Evolutionary conservation across 768 basidiomycete genomes (phyloP).

Genomic region (Pleurotus giganteus): DNA sequence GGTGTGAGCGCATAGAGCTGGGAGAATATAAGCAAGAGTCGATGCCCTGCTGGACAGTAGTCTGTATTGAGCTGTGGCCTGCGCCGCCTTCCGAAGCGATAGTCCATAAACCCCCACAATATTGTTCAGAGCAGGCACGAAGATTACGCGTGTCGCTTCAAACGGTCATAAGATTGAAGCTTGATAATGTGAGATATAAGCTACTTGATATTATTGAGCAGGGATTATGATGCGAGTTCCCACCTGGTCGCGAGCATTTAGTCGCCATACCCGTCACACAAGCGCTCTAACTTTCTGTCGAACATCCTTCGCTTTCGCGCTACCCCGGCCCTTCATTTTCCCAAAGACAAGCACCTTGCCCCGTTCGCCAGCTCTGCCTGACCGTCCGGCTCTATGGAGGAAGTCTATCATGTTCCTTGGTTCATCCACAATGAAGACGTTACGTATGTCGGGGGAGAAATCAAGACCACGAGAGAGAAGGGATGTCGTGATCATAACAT

Average conservation of each 20-base stretch:
- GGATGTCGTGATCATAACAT: conserved; percentile 86
- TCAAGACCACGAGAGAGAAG: conserved; percentile 89
- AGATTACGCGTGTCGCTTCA: too few species aligned
- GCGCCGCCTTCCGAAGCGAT: too few species aligned
- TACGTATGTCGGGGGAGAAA: conserved; percentile 71
- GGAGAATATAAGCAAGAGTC: too few species aligned
- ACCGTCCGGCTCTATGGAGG: conserved; percentile 85
- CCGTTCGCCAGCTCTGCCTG: conserved; percentile 68
- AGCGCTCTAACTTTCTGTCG: conserved; percentile 48
- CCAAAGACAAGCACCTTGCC: conserved; percentile 80
- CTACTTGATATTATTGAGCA: neutral
- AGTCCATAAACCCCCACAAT: too few species aligned
- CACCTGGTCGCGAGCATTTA: neutral
- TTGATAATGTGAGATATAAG: too few species aligned
- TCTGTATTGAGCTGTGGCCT: too few species aligned
- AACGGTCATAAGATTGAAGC: too few species aligned
- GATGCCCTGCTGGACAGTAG: too few species aligned
- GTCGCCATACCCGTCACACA: neutral
- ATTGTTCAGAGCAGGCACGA: too few species aligned
- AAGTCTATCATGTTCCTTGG: conserved; percentile 92
- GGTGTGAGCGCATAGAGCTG: too few species aligned
- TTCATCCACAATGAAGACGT: conserved; percentile 86
- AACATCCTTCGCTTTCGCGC: conserved; percentile 48
- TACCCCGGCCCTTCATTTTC: conserved; percentile 64
- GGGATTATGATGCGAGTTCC: neutral